A percentile compares a stretch with the other conserved stretches of the same genome.
Conservation (phyloP, 192 early-diverging fungal species). For the Phlyctochytrium arcticum region DNA sequence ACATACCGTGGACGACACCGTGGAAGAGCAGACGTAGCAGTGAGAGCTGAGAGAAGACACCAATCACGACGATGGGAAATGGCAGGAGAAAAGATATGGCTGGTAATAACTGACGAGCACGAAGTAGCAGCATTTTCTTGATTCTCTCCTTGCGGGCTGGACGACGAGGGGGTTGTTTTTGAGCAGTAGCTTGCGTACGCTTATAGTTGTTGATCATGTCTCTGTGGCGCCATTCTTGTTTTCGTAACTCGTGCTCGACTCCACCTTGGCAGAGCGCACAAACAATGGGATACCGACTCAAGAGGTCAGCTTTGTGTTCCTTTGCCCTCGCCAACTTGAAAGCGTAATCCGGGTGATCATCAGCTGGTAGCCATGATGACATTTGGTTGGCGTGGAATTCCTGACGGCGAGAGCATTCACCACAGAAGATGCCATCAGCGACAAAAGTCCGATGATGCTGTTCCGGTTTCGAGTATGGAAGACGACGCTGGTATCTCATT, state of each 20-base stretch:
- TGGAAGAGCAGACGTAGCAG: too few species aligned
- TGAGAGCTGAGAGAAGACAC: too few species aligned
- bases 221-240: slow-evolving; percentile 1
- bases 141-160: too few species aligned
- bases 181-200: neutral
- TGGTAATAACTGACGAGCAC: too few species aligned
- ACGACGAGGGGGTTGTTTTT: too few species aligned
- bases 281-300: slow-evolving; percentile 2
- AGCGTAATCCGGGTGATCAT: slow-evolving; percentile 8
- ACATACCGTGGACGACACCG: too few species aligned
- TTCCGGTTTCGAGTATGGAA: too few species aligned
- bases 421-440: slow-evolving; percentile 8
- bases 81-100: too few species aligned
- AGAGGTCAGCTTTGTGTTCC: neutral
- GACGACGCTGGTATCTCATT: neutral
- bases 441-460: too few species aligned
- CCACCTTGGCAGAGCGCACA: slow-evolving; percentile 2
- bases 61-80: too few species aligned
- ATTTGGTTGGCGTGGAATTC: neutral
- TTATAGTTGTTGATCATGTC: neutral
- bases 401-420: slow-evolving; percentile 3
- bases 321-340: neutral
- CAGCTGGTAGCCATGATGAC: slow-evolving; percentile 15
- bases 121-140: too few species aligned
- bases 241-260: neutral